Evolutionary conservation across 768 basidiomycete genomes (phyloP).

Genomic region (Ramaria sp.): DNA sequence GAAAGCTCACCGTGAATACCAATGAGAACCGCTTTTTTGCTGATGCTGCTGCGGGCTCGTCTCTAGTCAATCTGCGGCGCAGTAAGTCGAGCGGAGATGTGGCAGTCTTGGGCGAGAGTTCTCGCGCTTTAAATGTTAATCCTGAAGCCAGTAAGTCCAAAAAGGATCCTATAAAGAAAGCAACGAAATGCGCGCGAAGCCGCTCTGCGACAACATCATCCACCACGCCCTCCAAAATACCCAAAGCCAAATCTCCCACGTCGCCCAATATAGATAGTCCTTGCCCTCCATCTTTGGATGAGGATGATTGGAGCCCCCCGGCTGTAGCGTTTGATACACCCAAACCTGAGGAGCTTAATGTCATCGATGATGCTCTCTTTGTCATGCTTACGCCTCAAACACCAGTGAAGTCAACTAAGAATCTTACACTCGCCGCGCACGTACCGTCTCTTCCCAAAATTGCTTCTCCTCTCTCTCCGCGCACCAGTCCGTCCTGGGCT

Average conservation of each 20-base stretch:
- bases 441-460: not conserved
- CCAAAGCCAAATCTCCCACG: not conserved
- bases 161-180: not conserved
- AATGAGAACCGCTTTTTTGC: not conserved
- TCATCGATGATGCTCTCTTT: not conserved
- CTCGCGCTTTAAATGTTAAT: not conserved
- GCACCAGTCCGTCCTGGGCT: not conserved
- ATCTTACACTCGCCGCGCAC: slow-evolving; percentile 3
- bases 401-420: not conserved
- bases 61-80: not conserved
- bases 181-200: not conserved
- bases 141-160: not conserved
- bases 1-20: not conserved
- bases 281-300: not conserved
- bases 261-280: not conserved
- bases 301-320: not conserved
- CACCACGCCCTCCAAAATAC: not conserved
- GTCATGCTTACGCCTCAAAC: not conserved
- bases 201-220: not conserved
- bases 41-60: not conserved
- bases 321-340: not conserved
- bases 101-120: not conserved
- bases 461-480: slow-evolving; percentile 6
- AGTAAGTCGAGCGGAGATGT: not conserved
- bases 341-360: not conserved